These are phyloP conservation scores for Tremellales sp. DNA, from an alignment of 1,284 basidiomycete species.

Conservation along the genomic window DNA sequence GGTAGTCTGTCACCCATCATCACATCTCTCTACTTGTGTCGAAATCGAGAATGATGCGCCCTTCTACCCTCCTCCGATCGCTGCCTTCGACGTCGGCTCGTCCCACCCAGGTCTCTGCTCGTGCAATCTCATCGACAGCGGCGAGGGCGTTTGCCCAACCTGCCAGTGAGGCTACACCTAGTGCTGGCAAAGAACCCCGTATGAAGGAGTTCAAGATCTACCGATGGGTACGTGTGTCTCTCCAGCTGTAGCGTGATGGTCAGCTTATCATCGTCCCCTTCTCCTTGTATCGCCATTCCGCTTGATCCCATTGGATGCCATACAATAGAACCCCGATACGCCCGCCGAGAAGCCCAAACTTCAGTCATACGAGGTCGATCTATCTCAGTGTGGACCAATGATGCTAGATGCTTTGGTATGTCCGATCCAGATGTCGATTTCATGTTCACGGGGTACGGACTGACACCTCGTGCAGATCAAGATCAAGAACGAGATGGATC, in stretches of 20 bases:
- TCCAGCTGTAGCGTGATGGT: neutral
- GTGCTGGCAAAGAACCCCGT: conserved; percentile 46
- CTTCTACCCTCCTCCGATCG: conserved; percentile 61
- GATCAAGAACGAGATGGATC: conserved; percentile 98
- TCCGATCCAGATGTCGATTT: neutral
- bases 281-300: too few relatives aligned
- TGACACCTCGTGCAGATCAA: conserved; percentile 65
- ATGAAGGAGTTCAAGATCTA: conserved; percentile 94
- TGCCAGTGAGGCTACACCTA: conserved; percentile 18
- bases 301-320: too few relatives aligned
- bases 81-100: conserved; percentile 61
- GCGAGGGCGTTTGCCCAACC: conserved; percentile 30
- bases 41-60: conserved; percentile 55
- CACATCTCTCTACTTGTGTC: too few relatives aligned
- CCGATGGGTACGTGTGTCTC: conserved; percentile 71
- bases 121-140: conserved; percentile 33
- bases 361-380: conserved; percentile 87
- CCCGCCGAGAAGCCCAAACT: conserved; percentile 87
- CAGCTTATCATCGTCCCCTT: too few relatives aligned
- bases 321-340: conserved; percentile 86
- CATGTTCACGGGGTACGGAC: neutral
- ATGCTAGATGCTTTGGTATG: conserved; percentile 57
- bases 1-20: too few relatives aligned
- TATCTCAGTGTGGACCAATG: conserved; percentile 96
- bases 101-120: conserved; percentile 8